Conservation (phyloP, 768 basidiomycete species). For the Lactarius psammicola region DNA sequence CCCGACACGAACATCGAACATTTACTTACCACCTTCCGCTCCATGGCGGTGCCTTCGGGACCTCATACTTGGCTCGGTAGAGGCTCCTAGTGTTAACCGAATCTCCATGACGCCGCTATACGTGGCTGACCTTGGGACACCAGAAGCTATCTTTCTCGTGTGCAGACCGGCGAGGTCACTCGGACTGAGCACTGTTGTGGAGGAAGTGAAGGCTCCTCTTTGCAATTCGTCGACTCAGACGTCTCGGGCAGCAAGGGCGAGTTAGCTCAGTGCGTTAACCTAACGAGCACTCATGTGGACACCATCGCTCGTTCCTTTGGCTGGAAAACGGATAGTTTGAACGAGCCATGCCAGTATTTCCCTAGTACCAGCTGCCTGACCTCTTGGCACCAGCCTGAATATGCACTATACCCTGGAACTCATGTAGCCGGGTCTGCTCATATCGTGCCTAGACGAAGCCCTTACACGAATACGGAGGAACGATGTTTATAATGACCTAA, state of each 20-base stretch:
- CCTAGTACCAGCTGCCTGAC: neutral
- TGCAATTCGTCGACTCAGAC: neutral
- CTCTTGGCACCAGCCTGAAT: neutral
- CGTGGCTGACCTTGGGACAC: neutral
- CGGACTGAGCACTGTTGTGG: neutral
- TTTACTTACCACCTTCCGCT: neutral
- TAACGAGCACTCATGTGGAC: neutral
- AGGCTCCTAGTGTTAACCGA: neutral
- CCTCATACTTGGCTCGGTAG: neutral
- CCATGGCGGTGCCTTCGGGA: neutral
- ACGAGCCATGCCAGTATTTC: neutral
- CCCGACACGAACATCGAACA: neutral
- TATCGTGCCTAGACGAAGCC: no score
- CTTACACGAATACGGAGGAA: no score
- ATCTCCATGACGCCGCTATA: neutral
- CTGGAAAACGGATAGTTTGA: neutral
- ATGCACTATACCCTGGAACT: no score
- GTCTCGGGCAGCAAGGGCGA: neutral
- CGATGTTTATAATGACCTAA: no score
- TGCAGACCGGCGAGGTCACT: neutral
- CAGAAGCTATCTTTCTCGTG: neutral
- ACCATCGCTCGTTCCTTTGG: neutral
- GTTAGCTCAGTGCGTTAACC: no score
- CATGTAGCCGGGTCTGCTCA: no score
- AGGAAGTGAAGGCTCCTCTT: neutral